phyloP scores from a whole-genome alignment of 116 monocot genomes.

The Iris pallida region DNA sequence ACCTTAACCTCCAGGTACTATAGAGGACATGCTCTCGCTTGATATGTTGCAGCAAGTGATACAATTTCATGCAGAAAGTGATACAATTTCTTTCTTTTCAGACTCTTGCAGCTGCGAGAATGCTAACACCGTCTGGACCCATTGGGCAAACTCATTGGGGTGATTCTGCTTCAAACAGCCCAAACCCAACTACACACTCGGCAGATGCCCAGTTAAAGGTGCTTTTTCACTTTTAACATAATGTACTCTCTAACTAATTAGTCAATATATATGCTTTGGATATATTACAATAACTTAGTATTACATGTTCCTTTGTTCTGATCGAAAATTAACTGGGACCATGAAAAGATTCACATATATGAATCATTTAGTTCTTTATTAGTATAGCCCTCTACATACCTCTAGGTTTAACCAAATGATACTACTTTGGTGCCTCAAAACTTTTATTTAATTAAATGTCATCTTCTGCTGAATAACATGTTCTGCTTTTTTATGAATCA shows the following conservation, averaged over 20 bases:
- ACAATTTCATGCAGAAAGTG: neutral
- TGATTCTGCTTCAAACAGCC: slow-evolving; percentile 79
- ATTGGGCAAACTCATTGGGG: slow-evolving; percentile 94
- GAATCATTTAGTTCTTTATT: too few species aligned
- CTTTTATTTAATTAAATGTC: neutral
- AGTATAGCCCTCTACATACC: too few species aligned
- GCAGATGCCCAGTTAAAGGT: slow-evolving; percentile 98
- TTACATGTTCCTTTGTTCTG: too few species aligned
- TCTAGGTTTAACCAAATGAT: too few species aligned
- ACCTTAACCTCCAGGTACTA: slow-evolving; percentile 90
- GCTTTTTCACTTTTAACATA: slow-evolving; percentile 1
- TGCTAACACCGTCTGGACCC: slow-evolving; percentile 88
- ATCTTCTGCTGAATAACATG: neutral
- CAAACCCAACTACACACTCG: slow-evolving; percentile 61
- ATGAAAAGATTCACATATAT: too few species aligned
- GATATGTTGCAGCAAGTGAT: neutral
- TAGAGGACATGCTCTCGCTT: neutral
- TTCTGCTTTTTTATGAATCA: slow-evolving; percentile 19
- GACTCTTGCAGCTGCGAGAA: slow-evolving; percentile 98
- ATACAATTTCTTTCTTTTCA: slow-evolving; percentile 19
- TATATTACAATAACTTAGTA: neutral
- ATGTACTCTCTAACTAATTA: too few species aligned
- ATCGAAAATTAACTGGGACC: too few species aligned
- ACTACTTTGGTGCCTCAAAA: neutral
- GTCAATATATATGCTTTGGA: too few species aligned